A percentile compares a stretch with the other conserved stretches of the same genome.
phyloP scores from a whole-genome alignment of 2,329 filamentous ascomycete genomes.

The Penicillium olsonii region DNA sequence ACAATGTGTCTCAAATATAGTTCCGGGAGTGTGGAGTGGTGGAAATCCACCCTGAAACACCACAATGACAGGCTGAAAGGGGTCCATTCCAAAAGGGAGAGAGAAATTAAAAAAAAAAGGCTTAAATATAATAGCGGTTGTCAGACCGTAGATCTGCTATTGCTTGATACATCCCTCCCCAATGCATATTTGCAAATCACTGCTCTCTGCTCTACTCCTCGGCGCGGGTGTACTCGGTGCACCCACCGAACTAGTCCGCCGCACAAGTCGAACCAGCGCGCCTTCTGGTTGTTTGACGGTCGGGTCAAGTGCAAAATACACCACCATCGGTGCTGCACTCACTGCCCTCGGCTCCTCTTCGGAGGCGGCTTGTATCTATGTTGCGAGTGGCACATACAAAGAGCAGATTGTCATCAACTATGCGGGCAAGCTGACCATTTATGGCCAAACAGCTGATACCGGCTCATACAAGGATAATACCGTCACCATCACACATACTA shows the following conservation, averaged over 20 bases:
- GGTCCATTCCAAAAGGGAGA: not conserved
- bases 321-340: constrained; percentile 29
- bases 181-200: constrained; percentile 11
- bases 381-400: constrained; percentile 34
- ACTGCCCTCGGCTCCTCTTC: constrained; percentile 25
- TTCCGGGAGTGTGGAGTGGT: not conserved
- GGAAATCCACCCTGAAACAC: not conserved
- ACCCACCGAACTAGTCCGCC: constrained; percentile 10
- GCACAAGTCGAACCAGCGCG: constrained; percentile 19
- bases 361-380: constrained; percentile 34
- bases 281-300: constrained; percentile 30
- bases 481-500: constrained; percentile 35
- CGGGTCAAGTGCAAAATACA: constrained; percentile 22
- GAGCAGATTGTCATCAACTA: constrained; percentile 36
- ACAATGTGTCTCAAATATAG: not conserved
- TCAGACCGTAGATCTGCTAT: not conserved
- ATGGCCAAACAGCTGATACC: constrained; percentile 34
- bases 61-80: not conserved
- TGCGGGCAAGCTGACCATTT: constrained; percentile 30
- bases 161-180: not conserved
- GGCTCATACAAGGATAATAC: constrained; percentile 32
- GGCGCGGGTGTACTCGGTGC: constrained; percentile 3
- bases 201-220: constrained; percentile 14
- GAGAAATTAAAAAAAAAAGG: not conserved
- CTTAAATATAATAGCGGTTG: not conserved